Evolutionary conservation across 306 rosid species (phyloP), one percentile per base, ranked within the genome.

Genomic region (Citrullus amarus): DNA sequence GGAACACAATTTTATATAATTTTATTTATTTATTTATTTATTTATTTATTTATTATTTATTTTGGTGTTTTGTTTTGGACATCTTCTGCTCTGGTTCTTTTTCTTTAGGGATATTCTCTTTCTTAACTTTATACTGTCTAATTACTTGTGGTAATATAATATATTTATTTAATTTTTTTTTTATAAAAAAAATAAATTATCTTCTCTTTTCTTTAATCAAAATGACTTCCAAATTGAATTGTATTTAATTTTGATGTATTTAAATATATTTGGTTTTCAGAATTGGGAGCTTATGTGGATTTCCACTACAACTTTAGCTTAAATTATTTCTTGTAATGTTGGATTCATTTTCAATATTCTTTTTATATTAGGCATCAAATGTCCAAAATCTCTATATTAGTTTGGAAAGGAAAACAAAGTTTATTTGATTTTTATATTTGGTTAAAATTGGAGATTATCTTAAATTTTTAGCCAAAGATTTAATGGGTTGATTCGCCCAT

Each of bases 41-140:
- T 48, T 48, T 48, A 5, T 25, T 25, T 48, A 10, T 53, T 48
- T 48, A 10, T 53, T 53, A 53, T 53, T 53, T 53, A 5, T 53
- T 58, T 76, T 76, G 79, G 51, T 56, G 39, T 44, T 76, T 76
- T 55, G 79, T 38, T 76, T 36, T 12, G 54, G 36, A n/a, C 79
- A 44, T 39, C 3, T 58, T 76, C 68, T 76, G 22, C 34, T 76
- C 55, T 76, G 55, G 3, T 76, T 76, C 68, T 76, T 76, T 53
- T 76, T 57, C 39, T 38, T 7, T 39, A 20, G 55, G 79, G 68
- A 76, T 76, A 76, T 76, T 76, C 79, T 34, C 55, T 39, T 38
- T 18, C 55, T 10, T 44, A 57, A 20, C 79, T 76, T 76, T 76
- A 76, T 68, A 38, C n/a, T 18, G 6, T 9, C 30, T 5, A 38